Evolutionary conservation across 73 alveolate genomes (phyloP), one percentile per base, ranked within the genome.

Genomic region (Vitrella brassicaformis): DNA sequence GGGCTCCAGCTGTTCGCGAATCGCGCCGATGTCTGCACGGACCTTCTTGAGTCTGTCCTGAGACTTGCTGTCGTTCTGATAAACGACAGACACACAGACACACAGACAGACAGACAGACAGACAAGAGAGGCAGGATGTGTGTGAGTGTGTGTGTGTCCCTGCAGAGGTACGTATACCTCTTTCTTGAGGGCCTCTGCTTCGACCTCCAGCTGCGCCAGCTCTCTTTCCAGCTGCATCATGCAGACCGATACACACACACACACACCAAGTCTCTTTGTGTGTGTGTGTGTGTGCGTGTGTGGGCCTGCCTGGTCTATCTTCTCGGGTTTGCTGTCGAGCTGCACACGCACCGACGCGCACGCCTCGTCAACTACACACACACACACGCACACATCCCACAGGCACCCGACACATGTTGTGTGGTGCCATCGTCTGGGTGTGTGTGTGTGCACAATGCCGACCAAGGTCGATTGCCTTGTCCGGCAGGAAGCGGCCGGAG

Each of bases 281-380:
- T n/a, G n/a, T n/a, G n/a, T n/a, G n/a, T n/a, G n/a, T n/a, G n/a
- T n/a, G n/a, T n/a, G n/a, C n/a, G n/a, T n/a, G n/a, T n/a, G n/a
- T n/a, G n/a, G n/a, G n/a, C n/a, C n/a, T n/a, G n/a, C n/a, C 67
- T 39, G 56, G 14, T 39, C 56, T 4, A 39, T 39, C 56, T 22
- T 47, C 27, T 75, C 81, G 28, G 81, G 81, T 27, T 67, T 74
- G 31, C 74, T 65, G 66, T 67, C 39, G 32, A 75, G 74, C 81
- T 75, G 81, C 47, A 75, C 81, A 18, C 81, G 81, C 70, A 75
- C 67, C 75, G 66, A 66, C 28, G 71, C 27, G 56, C 81, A 75
- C 19, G 81, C 81, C 70, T 75, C 81, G 68, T 77, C 84, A 70
- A 77, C 66, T 67, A n/a, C n/a, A n/a, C n/a, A n/a, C n/a, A n/a